Conservation (phyloP, 106 monocot species). For the Gastrodia elata region DNA sequence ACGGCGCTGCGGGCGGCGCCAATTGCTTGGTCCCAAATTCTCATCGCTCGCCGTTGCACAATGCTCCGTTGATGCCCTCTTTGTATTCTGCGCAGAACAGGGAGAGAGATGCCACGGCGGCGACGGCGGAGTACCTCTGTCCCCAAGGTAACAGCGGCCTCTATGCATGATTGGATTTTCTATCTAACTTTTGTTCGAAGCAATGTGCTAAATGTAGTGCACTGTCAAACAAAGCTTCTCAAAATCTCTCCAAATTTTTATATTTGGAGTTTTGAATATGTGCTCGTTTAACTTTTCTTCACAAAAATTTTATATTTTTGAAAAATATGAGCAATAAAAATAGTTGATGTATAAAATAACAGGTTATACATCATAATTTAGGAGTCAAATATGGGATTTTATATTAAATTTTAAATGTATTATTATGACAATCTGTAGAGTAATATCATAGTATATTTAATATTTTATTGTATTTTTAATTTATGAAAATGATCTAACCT, state of each 20-base stretch:
- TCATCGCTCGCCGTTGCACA: too few relatives aligned
- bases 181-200: not conserved
- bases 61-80: constrained; percentile 1
- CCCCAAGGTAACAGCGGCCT: not conserved
- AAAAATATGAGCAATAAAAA: too few relatives aligned
- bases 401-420: too few relatives aligned
- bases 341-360: not conserved
- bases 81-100: constrained; percentile 9
- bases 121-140: not conserved
- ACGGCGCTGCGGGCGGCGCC: not conserved
- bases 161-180: not conserved
- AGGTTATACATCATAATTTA: too few relatives aligned
- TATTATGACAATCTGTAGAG: too few relatives aligned
- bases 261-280: too few relatives aligned
- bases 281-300: too few relatives aligned
- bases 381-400: too few relatives aligned
- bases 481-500: too few relatives aligned
- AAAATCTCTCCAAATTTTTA: not conserved
- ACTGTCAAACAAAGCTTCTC: not conserved
- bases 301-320: too few relatives aligned
- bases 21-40: not conserved
- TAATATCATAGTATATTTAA: too few relatives aligned
- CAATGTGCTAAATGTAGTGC: not conserved
- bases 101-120: constrained; percentile 4
- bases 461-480: too few relatives aligned